Conservation (phyloP, 495 filamentous ascomycete species). For the Penicillium subrubescens region DNA sequence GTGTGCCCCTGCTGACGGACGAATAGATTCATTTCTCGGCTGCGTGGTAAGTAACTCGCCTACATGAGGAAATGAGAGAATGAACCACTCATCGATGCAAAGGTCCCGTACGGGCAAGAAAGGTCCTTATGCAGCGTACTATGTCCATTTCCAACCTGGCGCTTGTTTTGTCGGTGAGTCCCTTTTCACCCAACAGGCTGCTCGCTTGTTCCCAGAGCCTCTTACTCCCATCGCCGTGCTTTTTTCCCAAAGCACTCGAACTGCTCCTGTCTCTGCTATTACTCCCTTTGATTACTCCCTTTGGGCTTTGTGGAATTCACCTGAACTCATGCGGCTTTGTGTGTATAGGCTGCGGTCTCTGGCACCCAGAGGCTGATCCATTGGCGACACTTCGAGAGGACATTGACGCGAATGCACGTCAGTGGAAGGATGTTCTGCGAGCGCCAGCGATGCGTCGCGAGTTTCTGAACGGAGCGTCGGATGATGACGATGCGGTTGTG, state of each 20-base stretch:
- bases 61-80: neutral
- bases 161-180: constrained; percentile 63
- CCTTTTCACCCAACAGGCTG: neutral
- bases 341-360: constrained; percentile 70
- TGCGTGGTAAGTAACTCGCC: constrained; percentile 61
- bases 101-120: constrained; percentile 82
- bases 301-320: neutral
- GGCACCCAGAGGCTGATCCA: constrained; percentile 67
- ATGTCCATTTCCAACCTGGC: constrained; percentile 65
- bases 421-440: constrained; percentile 66
- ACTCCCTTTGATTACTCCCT: constrained; percentile 1
- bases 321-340: constrained; percentile 11
- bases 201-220: neutral
- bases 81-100: constrained; percentile 27
- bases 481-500: constrained; percentile 61
- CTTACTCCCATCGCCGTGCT: neutral
- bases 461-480: constrained; percentile 60
- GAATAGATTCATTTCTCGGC: constrained; percentile 74
- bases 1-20: constrained; percentile 29
- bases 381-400: constrained; percentile 67
- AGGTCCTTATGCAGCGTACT: constrained; percentile 84
- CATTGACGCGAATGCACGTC: constrained; percentile 68
- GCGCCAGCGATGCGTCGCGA: constrained; percentile 57
- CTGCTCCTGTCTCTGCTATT: constrained; percentile 3
- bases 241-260: neutral